Percentiles rank a stretch among this genome's conserved stretches.
phyloP scores from a whole-genome alignment of 2,329 filamentous ascomycete species.

The Botrytis pseudocinerea region DNA sequence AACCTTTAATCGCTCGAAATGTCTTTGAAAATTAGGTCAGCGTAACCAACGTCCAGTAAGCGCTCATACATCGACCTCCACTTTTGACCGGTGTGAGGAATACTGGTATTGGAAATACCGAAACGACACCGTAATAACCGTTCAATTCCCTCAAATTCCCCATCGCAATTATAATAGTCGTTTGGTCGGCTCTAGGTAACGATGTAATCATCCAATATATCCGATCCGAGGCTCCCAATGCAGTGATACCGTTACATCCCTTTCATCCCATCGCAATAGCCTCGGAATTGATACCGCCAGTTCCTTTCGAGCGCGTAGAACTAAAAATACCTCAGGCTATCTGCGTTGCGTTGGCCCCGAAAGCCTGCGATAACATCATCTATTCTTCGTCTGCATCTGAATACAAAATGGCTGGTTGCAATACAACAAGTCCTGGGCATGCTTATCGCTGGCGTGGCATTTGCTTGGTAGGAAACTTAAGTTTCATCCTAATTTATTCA shows the following conservation, averaged over 20 bases:
- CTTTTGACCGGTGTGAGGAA: constrained; percentile 8
- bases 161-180: background rate
- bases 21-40: constrained; percentile 3
- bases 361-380: constrained; percentile 1
- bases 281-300: constrained; percentile 1
- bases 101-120: constrained; percentile 15
- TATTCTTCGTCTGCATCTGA: background rate
- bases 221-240: background rate
- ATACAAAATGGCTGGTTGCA: constrained; percentile 2
- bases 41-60: background rate
- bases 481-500: background rate
- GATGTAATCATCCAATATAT: constrained; percentile 9
- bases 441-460: constrained; percentile 5
- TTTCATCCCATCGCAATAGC: constrained; percentile 6
- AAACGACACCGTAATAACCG: constrained; percentile 3
- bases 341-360: background rate
- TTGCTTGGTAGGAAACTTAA: background rate
- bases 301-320: background rate
- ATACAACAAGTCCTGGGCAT: constrained; percentile 2
- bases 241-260: background rate
- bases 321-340: background rate
- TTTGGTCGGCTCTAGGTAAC: background rate
- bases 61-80: background rate
- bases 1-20: constrained; percentile 5
- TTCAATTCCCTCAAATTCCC: constrained; percentile 14